Conservation (phyloP, 73 alveolate genomes). For the Paramecium pentaurelia region DNA sequence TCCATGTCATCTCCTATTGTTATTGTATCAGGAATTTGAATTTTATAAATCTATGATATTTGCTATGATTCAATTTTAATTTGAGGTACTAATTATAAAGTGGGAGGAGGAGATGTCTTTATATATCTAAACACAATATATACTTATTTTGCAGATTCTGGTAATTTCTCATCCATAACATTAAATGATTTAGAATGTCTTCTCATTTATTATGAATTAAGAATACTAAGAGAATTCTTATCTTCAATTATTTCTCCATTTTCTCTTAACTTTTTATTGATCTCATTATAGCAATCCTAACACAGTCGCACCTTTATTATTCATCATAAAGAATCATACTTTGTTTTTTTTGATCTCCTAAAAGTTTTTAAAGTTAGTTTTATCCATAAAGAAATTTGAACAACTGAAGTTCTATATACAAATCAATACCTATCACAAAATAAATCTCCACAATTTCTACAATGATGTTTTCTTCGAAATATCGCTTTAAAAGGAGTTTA, state of each 20-base stretch:
- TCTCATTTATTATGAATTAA: not conserved
- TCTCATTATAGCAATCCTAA: not conserved
- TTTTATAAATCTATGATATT: not conserved
- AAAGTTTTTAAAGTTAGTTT: not conserved
- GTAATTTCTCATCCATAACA: not conserved
- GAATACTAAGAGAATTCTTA: not conserved
- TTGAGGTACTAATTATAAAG: not conserved
- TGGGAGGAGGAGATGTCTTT: not conserved
- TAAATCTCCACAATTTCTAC: conserved; percentile 15
- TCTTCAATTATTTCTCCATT: not conserved
- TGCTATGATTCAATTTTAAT: not conserved
- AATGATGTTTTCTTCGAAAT: conserved; percentile 41
- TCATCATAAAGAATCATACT: not conserved
- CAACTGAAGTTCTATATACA: not conserved
- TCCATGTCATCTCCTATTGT: not conserved
- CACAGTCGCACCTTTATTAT: not conserved
- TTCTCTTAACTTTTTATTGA: not conserved
- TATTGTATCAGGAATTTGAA: not conserved
- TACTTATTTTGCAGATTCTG: conserved; percentile 15
- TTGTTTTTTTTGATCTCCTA: not conserved
- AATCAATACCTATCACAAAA: conserved; percentile 21
- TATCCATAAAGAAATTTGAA: not conserved
- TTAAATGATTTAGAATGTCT: conserved; percentile 29
- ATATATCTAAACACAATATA: not conserved
- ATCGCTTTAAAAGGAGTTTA: not conserved